phyloP scores from a whole-genome alignment of 2,329 filamentous ascomycete species.

The Curvularia lunata region DNA sequence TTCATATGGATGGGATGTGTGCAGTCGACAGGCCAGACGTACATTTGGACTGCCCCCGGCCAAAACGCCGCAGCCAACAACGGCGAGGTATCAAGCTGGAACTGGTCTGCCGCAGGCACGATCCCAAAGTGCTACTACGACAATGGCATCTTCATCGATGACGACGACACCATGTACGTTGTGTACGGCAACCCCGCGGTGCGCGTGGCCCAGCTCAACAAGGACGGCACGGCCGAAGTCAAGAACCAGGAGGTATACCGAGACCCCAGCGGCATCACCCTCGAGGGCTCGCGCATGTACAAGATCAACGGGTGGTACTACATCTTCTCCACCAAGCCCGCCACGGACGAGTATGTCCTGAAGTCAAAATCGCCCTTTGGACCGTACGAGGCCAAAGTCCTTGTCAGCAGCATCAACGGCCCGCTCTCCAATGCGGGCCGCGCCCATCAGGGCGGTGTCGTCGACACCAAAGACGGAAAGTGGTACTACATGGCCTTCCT shows the following conservation, averaged over 20 bases:
- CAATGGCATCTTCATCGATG: conserved; percentile 63
- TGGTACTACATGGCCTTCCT: conserved; percentile 68
- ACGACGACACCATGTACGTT: conserved; percentile 66
- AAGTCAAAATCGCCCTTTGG: conserved; percentile 60
- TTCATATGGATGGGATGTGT: conserved; percentile 67
- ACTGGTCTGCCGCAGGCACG: conserved; percentile 51
- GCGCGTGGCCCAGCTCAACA: conserved; percentile 58
- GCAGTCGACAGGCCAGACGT: conserved; percentile 56
- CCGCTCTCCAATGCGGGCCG: conserved; percentile 56
- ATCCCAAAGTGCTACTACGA: conserved; percentile 63
- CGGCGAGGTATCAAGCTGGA: conserved; percentile 41
- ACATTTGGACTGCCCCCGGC: conserved; percentile 59
- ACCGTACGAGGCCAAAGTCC: conserved; percentile 57
- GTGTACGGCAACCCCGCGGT: conserved; percentile 60
- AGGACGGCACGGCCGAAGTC: conserved; percentile 56
- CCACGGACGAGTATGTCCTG: conserved; percentile 57
- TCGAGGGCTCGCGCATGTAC: conserved; percentile 65
- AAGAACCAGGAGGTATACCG: conserved; percentile 55
- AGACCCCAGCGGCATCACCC: conserved; percentile 43
- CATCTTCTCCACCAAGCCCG: conserved; percentile 59
- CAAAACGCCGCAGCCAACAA: conserved; percentile 47
- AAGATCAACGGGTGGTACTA: conserved; percentile 64
- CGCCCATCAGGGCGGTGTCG: conserved; percentile 63
- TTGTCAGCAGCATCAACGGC: conserved; percentile 53
- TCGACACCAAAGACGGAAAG: conserved; percentile 58